Percentiles rank a stretch among this genome's conserved stretches.
phyloP scores from a whole-genome alignment of 169 alveolate genomes.

The Eimeria acervulina region DNA sequence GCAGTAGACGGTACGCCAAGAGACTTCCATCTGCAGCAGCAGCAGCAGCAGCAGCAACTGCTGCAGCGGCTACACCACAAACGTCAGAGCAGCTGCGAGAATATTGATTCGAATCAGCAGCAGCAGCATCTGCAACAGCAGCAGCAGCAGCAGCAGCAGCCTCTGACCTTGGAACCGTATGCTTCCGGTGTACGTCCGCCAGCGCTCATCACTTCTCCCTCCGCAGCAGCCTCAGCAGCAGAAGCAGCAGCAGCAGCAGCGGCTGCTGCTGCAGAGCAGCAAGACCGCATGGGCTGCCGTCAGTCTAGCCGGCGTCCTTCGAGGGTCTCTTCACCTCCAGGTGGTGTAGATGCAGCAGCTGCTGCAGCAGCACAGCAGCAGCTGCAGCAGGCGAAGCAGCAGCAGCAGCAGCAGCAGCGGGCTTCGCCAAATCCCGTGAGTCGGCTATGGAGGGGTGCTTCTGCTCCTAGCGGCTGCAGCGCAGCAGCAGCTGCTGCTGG shows the following conservation, averaged over 20 bases:
- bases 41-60: too few relatives aligned
- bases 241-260: slow-evolving; percentile 70
- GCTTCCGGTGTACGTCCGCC: slow-evolving; percentile 4
- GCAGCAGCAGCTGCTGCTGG: background rate
- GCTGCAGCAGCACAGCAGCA: background rate
- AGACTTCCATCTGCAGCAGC: too few relatives aligned
- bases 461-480: background rate
- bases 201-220: background rate
- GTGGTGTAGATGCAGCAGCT: slow-evolving; percentile 3
- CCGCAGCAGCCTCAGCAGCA: slow-evolving; percentile 50
- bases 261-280: slow-evolving; percentile 66
- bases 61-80: background rate
- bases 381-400: too few relatives aligned
- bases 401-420: slow-evolving; percentile 45
- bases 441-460: slow-evolving; percentile 34
- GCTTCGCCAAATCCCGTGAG: background rate
- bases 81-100: too few relatives aligned
- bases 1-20: background rate
- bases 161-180: background rate
- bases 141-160: slow-evolving; percentile 59
- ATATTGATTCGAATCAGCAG: slow-evolving; percentile 18
- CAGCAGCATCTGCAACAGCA: slow-evolving; percentile 53
- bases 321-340: background rate
- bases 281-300: slow-evolving; percentile 61
- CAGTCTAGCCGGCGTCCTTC: slow-evolving; percentile 56